Evolutionary conservation across 768 basidiomycete species (phyloP).

Genomic region (Leccinum fibrillosum): DNA sequence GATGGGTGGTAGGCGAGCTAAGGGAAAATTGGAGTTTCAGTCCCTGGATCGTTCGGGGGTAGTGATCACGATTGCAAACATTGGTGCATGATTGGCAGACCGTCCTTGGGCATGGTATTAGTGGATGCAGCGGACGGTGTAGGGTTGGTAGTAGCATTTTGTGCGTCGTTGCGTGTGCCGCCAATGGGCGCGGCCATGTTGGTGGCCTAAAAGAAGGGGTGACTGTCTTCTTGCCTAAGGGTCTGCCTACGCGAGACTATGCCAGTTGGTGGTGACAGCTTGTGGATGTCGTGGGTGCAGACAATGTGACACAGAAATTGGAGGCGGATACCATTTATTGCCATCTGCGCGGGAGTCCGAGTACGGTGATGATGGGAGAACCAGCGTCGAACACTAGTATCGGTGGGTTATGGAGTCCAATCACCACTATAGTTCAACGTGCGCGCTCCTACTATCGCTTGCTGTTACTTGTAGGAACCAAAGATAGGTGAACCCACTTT

Average conservation of each 20-base stretch:
- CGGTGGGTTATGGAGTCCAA: slow-evolving; percentile 33
- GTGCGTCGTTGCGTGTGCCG: slow-evolving; percentile 12
- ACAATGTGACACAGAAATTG: too few relatives aligned
- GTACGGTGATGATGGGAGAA: too few relatives aligned
- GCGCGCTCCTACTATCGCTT: slow-evolving; percentile 42
- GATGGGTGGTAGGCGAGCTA: slow-evolving; percentile 43
- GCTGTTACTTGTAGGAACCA: slow-evolving; percentile 38
- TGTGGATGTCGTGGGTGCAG: too few relatives aligned
- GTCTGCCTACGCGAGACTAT: too few relatives aligned
- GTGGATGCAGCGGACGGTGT: slow-evolving; percentile 10
- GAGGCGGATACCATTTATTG: too few relatives aligned
- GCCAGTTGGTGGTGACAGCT: too few relatives aligned
- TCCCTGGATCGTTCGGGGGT: neutral
- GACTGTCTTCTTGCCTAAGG: too few relatives aligned
- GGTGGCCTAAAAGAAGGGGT: neutral
- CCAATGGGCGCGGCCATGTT: slow-evolving; percentile 16
- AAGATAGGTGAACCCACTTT: slow-evolving; percentile 28
- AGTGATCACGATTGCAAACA: slow-evolving; percentile 23
- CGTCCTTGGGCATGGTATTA: slow-evolving; percentile 28
- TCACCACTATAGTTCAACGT: slow-evolving; percentile 59
- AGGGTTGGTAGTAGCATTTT: slow-evolving; percentile 8
- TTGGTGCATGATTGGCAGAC: slow-evolving; percentile 38
- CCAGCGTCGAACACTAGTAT: neutral
- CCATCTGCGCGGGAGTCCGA: too few relatives aligned
- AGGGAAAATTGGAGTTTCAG: neutral